Evolutionary conservation across 345 rosid genomes (phyloP), one percentile per base, ranked within the genome.

Genomic region (Heritiera littoralis): DNA sequence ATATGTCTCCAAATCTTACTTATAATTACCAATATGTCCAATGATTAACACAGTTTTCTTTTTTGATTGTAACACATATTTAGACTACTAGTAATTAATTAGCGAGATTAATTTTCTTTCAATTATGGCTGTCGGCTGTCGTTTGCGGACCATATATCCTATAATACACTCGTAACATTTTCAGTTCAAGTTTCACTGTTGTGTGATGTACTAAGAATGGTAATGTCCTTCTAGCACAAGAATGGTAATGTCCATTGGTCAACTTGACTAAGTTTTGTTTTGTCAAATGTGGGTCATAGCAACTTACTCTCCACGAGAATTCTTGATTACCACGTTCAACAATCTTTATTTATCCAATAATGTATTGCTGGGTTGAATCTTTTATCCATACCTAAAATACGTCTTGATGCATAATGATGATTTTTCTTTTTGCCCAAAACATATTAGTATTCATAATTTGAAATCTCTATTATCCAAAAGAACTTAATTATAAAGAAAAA

Each of bases 41-140:
- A 17, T 17, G 46, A 66, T 65, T 38, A 17, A 65, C 28, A 23
- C 28, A 23, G 28, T 23, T 23, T 23, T 23, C 28, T 23, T 23
- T 23, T 23, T 23, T 23, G 28, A 23, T 23, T 23, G 28, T 48
- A 66, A 3, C 38, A 1, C 28, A 48, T 11, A 13, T 3, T 28
- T 49, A 49, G 58, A 28, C 35, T 28, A 49, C 6, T 3, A 0
- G 3, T 52, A 52, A 13, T 14, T 2, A 49, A 48, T 38, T 66
- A 38, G 7, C 2, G 15, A 14, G 12, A 35, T 35, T 35, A 5
- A 51, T 52, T 72, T 18, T 51, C 13, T 17, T 72, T 72, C 45
- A 32, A 72, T 52, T 72, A 52, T 72, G 75, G 75, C 45, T 52
- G 61, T 72, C 75, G 23, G 75, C 43, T 49, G 74, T 28, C 45